These are phyloP conservation scores for Candida piceae DNA, from an alignment of 805 yeast species.

Conservation along the genomic window DNA sequence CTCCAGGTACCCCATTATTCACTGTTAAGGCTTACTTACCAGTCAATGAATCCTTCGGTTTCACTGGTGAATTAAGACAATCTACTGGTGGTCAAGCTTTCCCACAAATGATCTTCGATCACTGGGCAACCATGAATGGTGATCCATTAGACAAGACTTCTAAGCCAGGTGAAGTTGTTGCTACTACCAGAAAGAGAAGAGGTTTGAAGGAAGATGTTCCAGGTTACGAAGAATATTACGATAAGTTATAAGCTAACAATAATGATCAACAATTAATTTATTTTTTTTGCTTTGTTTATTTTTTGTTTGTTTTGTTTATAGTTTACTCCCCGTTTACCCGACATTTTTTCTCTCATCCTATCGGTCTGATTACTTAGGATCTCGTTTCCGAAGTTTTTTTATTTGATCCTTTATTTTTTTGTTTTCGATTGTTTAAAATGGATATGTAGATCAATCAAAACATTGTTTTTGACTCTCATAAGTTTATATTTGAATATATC, in stretches of 20 bases:
- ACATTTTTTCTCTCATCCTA: background rate
- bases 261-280: background rate
- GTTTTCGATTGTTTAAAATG: background rate
- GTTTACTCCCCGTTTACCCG: constrained; percentile 4
- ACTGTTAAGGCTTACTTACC: constrained; percentile 99
- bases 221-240: constrained; percentile 99
- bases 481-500: no score
- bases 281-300: constrained; percentile 1
- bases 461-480: background rate
- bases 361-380: background rate
- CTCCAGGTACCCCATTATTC: constrained; percentile 99
- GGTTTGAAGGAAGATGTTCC: constrained; percentile 97
- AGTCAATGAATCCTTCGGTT: constrained; percentile 99
- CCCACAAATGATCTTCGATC: constrained; percentile 99
- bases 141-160: constrained; percentile 85
- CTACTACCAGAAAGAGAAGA: constrained; percentile 79
- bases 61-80: constrained; percentile 98
- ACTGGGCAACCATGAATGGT: constrained; percentile 89
- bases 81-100: constrained; percentile 99
- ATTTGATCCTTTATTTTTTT: background rate
- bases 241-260: constrained; percentile 57
- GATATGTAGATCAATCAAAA: no score
- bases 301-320: constrained; percentile 10
- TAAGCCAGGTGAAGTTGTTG: constrained; percentile 58
- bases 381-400: background rate